Evolutionary conservation across 2,329 filamentous ascomycete genomes (phyloP), one percentile per base, ranked within the genome.

Genomic region (Daldinia sp.): DNA sequence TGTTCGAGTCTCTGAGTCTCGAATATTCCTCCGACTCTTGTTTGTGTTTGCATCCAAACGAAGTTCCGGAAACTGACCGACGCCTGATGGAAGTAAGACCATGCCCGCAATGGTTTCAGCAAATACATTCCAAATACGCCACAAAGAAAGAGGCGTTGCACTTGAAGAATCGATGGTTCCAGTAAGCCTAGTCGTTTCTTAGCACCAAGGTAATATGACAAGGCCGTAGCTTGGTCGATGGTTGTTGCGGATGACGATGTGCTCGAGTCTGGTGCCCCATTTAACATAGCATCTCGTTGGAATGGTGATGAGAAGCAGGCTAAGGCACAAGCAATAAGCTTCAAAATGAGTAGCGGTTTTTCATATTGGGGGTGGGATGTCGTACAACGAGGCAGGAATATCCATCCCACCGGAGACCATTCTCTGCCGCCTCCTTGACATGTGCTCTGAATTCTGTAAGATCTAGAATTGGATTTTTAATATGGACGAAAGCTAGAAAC

Each of bases 281-380:
- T 58, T 20, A 23, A 6, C 39, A 30, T 28, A 4, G 12, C 23
- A 46, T 46, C 55, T 20, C 55, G 39, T 9, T 46, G 55, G 41
- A 58, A 58, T 6, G 55, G 55, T 41, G 39, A 44, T 12, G 55
- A 46, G 23, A 58, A 28, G 23, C 55, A 58, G 37, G 39, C 55
- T 39, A 58, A 41, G 15, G 55, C 55, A 13, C 55, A 58, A 44
- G 55, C 39, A 28, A 58, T 58, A n/a, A 58, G 55, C 55, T 58
- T 33, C 26, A 20, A 46, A 23, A 23, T 58, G 20, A 58, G 55
- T 23, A 33, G 6, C 20, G 18, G 12, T 1, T 33, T 46, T 26
- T 20, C 3, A 7, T 10, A 2, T 13, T 6, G 10, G 12, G 12
- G 18, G 35, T 33, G 4, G 30, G 30, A 10, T 33, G 9, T 33